Base-by-base conservation (phyloP, 2,329 filamentous ascomycete genomes). In the Lachnellula occidentalis region DNA sequence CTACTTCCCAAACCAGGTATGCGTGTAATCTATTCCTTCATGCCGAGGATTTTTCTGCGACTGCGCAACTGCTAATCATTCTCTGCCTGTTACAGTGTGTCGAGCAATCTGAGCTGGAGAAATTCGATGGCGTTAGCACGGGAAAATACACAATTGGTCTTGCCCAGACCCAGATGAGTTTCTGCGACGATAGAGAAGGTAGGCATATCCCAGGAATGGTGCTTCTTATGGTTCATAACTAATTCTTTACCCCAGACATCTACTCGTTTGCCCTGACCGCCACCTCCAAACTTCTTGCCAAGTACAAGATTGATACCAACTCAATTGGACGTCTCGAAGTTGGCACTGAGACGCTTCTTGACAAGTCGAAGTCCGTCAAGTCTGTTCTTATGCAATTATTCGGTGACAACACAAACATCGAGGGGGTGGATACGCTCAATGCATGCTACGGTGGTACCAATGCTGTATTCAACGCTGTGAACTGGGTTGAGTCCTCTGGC, bases 301-400 rank as follows among this genome's bases (percentile, higher is more conserved):
- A 92, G 73, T 92, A 92, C 81, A 83, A 85, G 68, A 85, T 94
- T 74, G 88, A 94, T 73, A 74, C 83, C 68, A 85, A 86, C 73
- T 83, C 83, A 60, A 83, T 92, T 70, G 88, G 88, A 64, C 86
- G 88, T 66, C 79, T 92, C 68, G 88, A 92, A 76, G 88, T 92
- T 67, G 88, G 88, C 68, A 92, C 88, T 52, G 88, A 92, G 80
- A 92, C 88, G 61, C 78, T 92, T 54, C 78, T 92, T 68, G 88
- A 92, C 81, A 92, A 92, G 79, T 92, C 88, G 71, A 92, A 92
- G 80, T 92, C 88, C 45, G 88, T 92, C 76, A 92, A 92, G 81
- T 87, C 87, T 31, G 87, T 92, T 59, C 76, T 92, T 62, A 92
- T 92, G 88, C 88, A 92, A 78, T 79, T 92, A 45, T 91, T 92